Evolutionary conservation across 192 early-diverging fungal species (phyloP), one percentile per base, ranked within the genome.

Genomic region (Chytriomyces hyalinus): DNA sequence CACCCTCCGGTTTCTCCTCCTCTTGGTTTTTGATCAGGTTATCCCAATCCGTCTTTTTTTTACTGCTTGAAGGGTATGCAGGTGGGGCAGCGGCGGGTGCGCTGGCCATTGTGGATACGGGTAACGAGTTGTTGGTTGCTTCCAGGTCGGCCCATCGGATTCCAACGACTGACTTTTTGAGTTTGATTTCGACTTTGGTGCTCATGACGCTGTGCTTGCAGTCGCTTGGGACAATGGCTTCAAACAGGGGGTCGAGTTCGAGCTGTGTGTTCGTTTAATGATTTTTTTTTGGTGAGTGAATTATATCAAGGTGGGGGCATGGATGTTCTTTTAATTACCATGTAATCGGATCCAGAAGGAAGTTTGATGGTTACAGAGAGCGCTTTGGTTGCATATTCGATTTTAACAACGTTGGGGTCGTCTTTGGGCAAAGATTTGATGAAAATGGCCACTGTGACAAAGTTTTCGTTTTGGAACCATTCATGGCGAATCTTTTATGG

Each of bases 401-500:
- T 76, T 43, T 67, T 6, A 11, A 82, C 79, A 61, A 57, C 43
- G 36, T 44, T 43, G 10, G 78, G 70, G 64, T 91, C 78, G 4
- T 94, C 94, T 71, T 88, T 82, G 75, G 91, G 90, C 46, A 92
- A 83, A 22, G 93, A 92, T 87, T 96, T 98, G 84, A 96, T 92
- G 79, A 98, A 97, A 51, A 99, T 86, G 53, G 92, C 89, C 49
- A 99, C 80, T 11, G 91, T 96, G 45, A 99, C 92, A 82, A 82
- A 90, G 28, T 85, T 79, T 70, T 98, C 98, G 76, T 92, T 99
- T 82, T 99, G 98, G 84, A 93, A 98, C 97, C 96, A 98, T 84
- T 98, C 97, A 75, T 98, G 96, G 75, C 97, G 83, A 76, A 90
- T 86, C 79, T 78, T 8, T 9, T 9, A 4, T 47, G 10, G 5